These are phyloP conservation scores for Moniliella sp. DNA, from an alignment of 1,284 basidiomycete species.

Conservation along the genomic window DNA sequence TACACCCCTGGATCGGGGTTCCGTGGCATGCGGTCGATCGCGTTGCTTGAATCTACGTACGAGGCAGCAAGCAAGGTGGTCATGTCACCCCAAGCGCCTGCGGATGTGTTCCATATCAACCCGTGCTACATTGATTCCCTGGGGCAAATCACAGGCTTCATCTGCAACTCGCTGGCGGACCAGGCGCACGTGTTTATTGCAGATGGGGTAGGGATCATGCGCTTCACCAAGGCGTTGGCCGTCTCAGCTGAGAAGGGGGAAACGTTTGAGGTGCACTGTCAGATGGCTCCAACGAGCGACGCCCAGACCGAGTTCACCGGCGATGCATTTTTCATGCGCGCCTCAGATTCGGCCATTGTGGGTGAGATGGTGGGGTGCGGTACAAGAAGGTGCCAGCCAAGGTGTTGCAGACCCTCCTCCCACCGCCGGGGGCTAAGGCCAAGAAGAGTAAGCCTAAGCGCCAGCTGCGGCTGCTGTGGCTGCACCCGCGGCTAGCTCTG, in stretches of 20 bases:
- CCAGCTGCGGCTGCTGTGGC: no score
- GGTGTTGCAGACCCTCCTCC: neutral
- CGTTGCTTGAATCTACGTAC: neutral
- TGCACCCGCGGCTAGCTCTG: no score
- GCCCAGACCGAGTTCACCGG: neutral
- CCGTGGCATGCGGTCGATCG: conserved; percentile 1
- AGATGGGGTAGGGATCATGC: conserved; percentile 1
- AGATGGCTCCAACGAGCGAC: conserved; percentile 1
- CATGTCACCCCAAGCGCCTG: neutral
- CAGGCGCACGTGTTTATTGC: conserved; percentile 1
- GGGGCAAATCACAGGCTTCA: conserved; percentile 3
- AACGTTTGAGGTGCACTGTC: neutral
- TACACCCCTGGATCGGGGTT: neutral
- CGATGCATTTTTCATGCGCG: neutral
- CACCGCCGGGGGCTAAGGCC: neutral
- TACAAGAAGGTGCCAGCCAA: neutral
- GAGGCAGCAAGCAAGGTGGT: neutral
- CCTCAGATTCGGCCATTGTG: neutral
- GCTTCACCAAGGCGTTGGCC: neutral
- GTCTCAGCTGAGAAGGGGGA: neutral
- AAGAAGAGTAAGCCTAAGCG: neutral
- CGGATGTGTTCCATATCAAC: conserved; percentile 1
- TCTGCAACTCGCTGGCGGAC: conserved; percentile 1
- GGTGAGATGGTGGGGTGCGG: neutral
- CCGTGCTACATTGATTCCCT: conserved; percentile 1